Conservation (phyloP, 129 eudicot species). For the Flaveria robusta region DNA sequence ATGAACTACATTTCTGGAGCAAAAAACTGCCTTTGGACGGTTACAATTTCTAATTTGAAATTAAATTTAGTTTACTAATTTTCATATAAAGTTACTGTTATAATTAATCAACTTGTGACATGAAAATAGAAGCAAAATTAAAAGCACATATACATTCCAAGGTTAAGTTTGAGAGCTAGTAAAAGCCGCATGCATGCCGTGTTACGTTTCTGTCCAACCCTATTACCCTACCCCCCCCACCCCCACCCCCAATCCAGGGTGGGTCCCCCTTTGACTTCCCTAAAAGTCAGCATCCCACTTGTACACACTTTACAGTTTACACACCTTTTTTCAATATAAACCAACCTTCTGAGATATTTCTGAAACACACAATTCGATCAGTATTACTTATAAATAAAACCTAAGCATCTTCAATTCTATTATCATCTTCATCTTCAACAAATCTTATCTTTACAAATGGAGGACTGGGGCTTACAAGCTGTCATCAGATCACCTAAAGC, state of each 20-base stretch:
- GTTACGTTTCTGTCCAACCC: slow-evolving; percentile 28
- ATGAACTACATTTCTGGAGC: too few relatives aligned
- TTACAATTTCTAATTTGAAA: too few relatives aligned
- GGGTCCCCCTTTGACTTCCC: slow-evolving; percentile 40
- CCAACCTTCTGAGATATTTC: slow-evolving; percentile 38
- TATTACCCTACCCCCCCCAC: slow-evolving; percentile 12
- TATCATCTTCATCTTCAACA: slow-evolving; percentile 7
- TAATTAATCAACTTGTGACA: too few relatives aligned
- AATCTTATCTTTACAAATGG: slow-evolving; percentile 32
- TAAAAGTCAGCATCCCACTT: slow-evolving; percentile 49
- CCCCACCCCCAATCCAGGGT: too few relatives aligned
- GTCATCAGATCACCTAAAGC: slow-evolving; percentile 43
- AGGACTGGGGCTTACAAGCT: slow-evolving; percentile 76
- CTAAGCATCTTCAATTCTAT: slow-evolving; percentile 17
- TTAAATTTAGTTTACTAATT: too few relatives aligned
- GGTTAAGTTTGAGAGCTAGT: too few relatives aligned
- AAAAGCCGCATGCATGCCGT: slow-evolving; percentile 23
- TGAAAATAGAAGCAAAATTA: too few relatives aligned
- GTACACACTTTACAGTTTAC: slow-evolving; percentile 9
- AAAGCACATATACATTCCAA: too few relatives aligned
- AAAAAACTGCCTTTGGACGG: too few relatives aligned
- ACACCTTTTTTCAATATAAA: slow-evolving; percentile 21
- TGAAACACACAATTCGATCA: background rate
- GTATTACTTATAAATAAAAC: slow-evolving; percentile 29
- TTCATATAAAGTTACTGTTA: too few relatives aligned